Base-by-base conservation (phyloP, 176 grass and related monocot genomes). In the Lolium perenne region DNA sequence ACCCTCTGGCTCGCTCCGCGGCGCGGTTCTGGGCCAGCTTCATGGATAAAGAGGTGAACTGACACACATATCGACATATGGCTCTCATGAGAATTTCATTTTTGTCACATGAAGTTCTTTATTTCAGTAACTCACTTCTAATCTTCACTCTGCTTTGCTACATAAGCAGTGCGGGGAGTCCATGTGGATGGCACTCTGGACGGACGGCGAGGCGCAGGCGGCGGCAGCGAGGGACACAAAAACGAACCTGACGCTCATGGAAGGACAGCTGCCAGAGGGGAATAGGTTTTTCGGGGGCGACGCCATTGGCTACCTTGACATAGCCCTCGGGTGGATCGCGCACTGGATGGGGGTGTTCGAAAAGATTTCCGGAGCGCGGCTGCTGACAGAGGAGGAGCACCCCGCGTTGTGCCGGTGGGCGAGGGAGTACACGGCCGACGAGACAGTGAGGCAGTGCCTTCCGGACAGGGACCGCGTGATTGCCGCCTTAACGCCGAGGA, bases 1-100 rank as follows among this genome's bases (percentile, higher is more conserved):
- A 83, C 15, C 82, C 88, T 11, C 26, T 53, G 9, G 74, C 76
- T 0, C 16, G 80, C 0, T 88, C 91, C 8, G 6, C 3, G 6
- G 58, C 81, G 0, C 84, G 81, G 4, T 93, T 90, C 64, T 89
- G 87, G 90, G 70, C 86, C 3, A 55, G 22, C 8, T 92, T 92
- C 79, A 4, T 89, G 0, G 83, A 92, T 0, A 14, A 92, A 1
- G 86, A 83, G 90, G 86, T 92, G 6, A 74, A 23, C 41, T 43
- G 41, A 43, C 41, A 43, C 41, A 43, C 32, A 35, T 35, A 35
- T 35, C 32, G 32, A 35, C 32, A 35, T 35, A 35, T 43, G 7
- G 41, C 58, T 63, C 10, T 25, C 25, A 64, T 9, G 46, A 46
- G 3, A 46, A 46, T 41, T 58, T 20, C 20, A n/a, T 21, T 59